phyloP scores from a whole-genome alignment of 257 asterid genomes.

The Ballota nigra region DNA sequence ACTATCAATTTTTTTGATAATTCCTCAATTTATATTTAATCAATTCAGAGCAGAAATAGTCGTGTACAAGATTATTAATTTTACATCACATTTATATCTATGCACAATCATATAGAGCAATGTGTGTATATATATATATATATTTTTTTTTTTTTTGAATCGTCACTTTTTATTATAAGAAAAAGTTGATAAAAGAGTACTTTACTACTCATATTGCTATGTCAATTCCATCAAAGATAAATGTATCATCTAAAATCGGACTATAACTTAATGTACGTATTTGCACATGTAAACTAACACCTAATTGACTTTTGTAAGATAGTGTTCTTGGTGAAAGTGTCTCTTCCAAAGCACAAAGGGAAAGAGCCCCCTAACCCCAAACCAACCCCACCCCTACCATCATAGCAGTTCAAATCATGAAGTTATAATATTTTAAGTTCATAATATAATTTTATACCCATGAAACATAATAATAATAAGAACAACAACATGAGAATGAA shows the following conservation, averaged over 20 bases:
- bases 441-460: neutral
- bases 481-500: neutral
- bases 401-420: neutral
- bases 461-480: too few relatives aligned
- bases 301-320: conserved; percentile 25
- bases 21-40: neutral
- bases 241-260: neutral
- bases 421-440: neutral
- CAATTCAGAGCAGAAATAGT: neutral
- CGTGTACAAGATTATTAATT: neutral
- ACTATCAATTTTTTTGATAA: neutral
- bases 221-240: neutral
- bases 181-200: neutral
- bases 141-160: too few relatives aligned
- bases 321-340: conserved; percentile 7
- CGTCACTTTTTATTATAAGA: neutral
- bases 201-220: neutral
- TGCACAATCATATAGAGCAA: neutral
- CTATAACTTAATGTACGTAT: neutral
- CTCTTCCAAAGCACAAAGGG: conserved; percentile 25
- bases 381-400: neutral
- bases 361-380: neutral
- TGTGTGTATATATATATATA: too few relatives aligned
- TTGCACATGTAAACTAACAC: neutral
- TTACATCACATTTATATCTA: neutral